A percentile compares a stretch with the other conserved stretches of the same genome.
These are phyloP conservation scores for Sphaerostilbella broomeana DNA, from an alignment of 2,329 filamentous ascomycete species.

Conservation along the genomic window DNA sequence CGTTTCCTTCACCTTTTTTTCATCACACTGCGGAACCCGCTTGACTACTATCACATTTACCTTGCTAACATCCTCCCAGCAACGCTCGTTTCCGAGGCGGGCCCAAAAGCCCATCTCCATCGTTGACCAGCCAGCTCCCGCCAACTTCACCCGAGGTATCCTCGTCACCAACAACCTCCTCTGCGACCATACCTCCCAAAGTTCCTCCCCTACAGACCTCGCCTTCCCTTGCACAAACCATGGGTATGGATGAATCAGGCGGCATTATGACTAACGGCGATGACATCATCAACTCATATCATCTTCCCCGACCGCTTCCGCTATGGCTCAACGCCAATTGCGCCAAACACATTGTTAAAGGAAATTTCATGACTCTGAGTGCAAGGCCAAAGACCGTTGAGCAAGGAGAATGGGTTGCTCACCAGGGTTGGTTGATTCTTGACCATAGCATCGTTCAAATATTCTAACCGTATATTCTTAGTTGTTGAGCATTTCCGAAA, in stretches of 20 bases:
- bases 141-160: slow-evolving; percentile 38
- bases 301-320: slow-evolving; percentile 60
- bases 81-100: slow-evolving; percentile 54
- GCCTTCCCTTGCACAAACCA: slow-evolving; percentile 57
- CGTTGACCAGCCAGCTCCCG: slow-evolving; percentile 37
- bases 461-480: slow-evolving; percentile 31
- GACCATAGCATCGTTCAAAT: neutral
- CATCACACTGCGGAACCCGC: slow-evolving; percentile 1
- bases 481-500: slow-evolving; percentile 90
- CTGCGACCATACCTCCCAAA: slow-evolving; percentile 44
- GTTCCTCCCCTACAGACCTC: slow-evolving; percentile 57
- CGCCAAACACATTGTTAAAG: slow-evolving; percentile 85
- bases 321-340: slow-evolving; percentile 70
- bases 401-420: slow-evolving; percentile 89
- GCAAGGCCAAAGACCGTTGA: slow-evolving; percentile 90
- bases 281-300: slow-evolving; percentile 52
- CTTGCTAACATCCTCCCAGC: slow-evolving; percentile 26
- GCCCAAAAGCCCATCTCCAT: slow-evolving; percentile 46
- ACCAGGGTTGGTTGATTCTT: slow-evolving; percentile 64
- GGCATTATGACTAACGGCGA: slow-evolving; percentile 43
- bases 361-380: slow-evolving; percentile 94
- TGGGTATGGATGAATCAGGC: slow-evolving; percentile 59
- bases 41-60: neutral
- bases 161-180: slow-evolving; percentile 26
- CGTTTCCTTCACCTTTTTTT: too few species aligned